Evolutionary conservation across 345 rosid species (phyloP), one percentile per base, ranked within the genome.

Genomic region (Aquilaria yunnanensis): DNA sequence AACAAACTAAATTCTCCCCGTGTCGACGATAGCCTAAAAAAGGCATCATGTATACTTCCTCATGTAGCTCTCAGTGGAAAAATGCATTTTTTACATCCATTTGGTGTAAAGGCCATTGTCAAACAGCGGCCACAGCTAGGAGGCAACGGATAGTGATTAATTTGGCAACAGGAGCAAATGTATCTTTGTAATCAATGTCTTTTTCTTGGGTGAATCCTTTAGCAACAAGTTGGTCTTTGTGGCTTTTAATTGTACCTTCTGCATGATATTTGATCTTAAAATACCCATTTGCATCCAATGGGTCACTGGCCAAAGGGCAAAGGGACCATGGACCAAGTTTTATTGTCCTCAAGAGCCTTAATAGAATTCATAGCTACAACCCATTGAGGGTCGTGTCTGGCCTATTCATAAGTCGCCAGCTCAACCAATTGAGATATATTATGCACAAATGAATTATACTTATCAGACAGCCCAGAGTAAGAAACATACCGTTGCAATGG

Each of bases 71-170:
- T 16, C 23, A 5, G 34, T 61, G 32, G 3, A 50, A 9, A 33
- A 63, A 63, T 0, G 34, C 12, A 23, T 63, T 63, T 52, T 62
- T 62, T 1, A 62, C 49, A 13, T 62, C 48, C 48, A 51, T 62
- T 0, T 62, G 57, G 0, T n/a, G 57, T 6, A 63, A 54, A 12
- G 43, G 60, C 60, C 60, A 32, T 32, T 34, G 1, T 11, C 34
- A 2, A 1, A 29, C 14, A 11, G 9, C 10, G 7, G 63, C 63
- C 13, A 60, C 43, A 16, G 34, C 50, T 4, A 60, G 8, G 7
- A 60, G 32, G 13, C 51, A 46, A 0, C 2, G 6, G 3, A 47
- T 12, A 46, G 5, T 46, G 14, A 14, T 37, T 11, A 60, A 13
- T 47, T 46, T 60, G 11, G 62, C 5, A n/a, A 59, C 30, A 6